These are phyloP conservation scores for Globisporangium spinosum DNA, from an alignment of 352 stramenopile genomes.

Conservation along the genomic window DNA sequence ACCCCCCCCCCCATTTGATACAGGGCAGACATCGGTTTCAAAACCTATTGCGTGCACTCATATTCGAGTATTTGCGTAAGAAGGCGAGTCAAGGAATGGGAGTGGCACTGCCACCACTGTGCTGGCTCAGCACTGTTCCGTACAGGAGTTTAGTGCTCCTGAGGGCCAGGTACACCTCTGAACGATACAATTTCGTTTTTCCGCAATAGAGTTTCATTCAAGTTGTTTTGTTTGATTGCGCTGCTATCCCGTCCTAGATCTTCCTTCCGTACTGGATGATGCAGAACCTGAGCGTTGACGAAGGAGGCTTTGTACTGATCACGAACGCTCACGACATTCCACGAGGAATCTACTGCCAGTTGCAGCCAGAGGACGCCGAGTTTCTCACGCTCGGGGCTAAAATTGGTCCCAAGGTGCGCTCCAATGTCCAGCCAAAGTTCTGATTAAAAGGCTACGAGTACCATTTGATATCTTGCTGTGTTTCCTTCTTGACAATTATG, in stretches of 20 bases:
- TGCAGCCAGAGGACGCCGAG: slow-evolving; percentile 40
- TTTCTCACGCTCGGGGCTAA: slow-evolving; percentile 55
- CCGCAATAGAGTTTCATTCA: background rate
- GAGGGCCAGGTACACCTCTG: slow-evolving; percentile 29
- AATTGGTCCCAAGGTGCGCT: slow-evolving; percentile 51
- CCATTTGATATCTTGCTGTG: background rate
- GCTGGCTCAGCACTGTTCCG: slow-evolving; percentile 42
- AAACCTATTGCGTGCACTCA: background rate
- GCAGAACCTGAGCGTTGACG: slow-evolving; percentile 42
- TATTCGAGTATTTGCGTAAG: slow-evolving; percentile 21
- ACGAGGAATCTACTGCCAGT: slow-evolving; percentile 45
- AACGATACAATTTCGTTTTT: background rate
- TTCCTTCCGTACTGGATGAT: slow-evolving; percentile 74
- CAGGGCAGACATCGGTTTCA: too few relatives aligned
- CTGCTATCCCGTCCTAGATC: slow-evolving; percentile 9
- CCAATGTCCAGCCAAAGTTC: background rate
- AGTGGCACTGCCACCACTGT: too few relatives aligned
- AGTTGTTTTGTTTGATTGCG: background rate
- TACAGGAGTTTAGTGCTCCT: slow-evolving; percentile 62
- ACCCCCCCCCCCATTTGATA: too few relatives aligned
- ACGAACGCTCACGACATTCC: slow-evolving; percentile 25
- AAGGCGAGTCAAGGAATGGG: background rate
- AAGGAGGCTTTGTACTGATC: slow-evolving; percentile 38
- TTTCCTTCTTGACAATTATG: background rate
- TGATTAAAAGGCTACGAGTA: background rate